These are phyloP conservation scores for Neoboletus subvelutipes DNA, from an alignment of 768 basidiomycete species.

Conservation along the genomic window DNA sequence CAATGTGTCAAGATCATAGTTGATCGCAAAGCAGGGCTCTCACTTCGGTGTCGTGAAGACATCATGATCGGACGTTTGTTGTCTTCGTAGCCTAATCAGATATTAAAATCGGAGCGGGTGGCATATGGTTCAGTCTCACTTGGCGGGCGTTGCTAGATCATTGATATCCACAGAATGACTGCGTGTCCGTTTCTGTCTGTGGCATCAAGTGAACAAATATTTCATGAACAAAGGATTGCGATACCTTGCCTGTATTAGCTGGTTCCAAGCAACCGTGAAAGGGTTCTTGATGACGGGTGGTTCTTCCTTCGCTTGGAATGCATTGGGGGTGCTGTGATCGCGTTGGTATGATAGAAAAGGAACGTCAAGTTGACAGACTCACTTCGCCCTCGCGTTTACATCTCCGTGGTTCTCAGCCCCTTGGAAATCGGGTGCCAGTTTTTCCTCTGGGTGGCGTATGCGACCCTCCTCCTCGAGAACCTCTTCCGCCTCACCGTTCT, in stretches of 20 bases:
- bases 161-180: constrained; percentile 18
- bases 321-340: background rate
- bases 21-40: background rate
- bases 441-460: background rate
- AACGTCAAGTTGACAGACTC: background rate
- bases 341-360: background rate
- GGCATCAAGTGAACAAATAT: background rate
- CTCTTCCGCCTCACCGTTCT: constrained; percentile 18
- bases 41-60: constrained; percentile 12
- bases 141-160: constrained; percentile 13
- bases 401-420: background rate
- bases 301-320: background rate
- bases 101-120: background rate
- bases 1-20: background rate
- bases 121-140: constrained; percentile 16
- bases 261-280: constrained; percentile 24
- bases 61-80: constrained; percentile 5
- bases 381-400: background rate
- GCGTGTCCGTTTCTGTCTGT: constrained; percentile 27
- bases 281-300: constrained; percentile 12
- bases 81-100: constrained; percentile 10
- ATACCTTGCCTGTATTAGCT: constrained; percentile 19
- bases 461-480: constrained; percentile 9
- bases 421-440: background rate
- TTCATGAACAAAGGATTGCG: background rate